Evolutionary conservation across 2,329 filamentous ascomycete species (phyloP).

Genomic region (Fusarium praegraminearum): DNA sequence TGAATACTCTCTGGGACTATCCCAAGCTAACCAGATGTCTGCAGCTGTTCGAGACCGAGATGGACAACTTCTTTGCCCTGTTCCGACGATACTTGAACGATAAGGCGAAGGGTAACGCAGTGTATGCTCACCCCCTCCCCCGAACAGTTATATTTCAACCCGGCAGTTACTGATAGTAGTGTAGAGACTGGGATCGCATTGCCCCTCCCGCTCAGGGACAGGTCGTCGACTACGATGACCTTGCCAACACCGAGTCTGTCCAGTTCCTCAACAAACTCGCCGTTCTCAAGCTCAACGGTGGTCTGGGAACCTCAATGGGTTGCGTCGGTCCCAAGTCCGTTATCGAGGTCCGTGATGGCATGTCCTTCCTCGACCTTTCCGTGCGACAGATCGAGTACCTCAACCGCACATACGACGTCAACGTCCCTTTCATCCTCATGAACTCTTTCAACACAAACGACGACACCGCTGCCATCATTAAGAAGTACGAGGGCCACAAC

Average conservation of each 20-base stretch:
- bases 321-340: constrained; percentile 99
- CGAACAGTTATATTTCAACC: constrained; percentile 3
- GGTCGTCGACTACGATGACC: constrained; percentile 93
- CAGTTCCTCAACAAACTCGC: constrained; percentile 97
- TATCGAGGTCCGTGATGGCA: constrained; percentile 99
- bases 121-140: constrained; percentile 63
- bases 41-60: constrained; percentile 96
- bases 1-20: not conserved
- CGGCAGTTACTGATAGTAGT: constrained; percentile 41
- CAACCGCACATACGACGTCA: constrained; percentile 97
- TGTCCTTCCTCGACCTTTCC: constrained; percentile 99
- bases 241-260: constrained; percentile 89
- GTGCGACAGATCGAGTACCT: constrained; percentile 99
- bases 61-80: constrained; percentile 99
- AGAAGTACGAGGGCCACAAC: constrained; percentile 99
- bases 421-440: constrained; percentile 98
- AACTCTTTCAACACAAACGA: constrained; percentile 99
- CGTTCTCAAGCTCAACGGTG: constrained; percentile 98
- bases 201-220: constrained; percentile 91
- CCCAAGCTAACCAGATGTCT: constrained; percentile 13
- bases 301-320: constrained; percentile 99
- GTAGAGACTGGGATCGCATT: constrained; percentile 95
- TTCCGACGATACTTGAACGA: constrained; percentile 99
- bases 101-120: constrained; percentile 96
- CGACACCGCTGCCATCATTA: constrained; percentile 98